A percentile compares a stretch with the other conserved stretches of the same genome.
phyloP scores from a whole-genome alignment of 192 early-diverging fungal genomes.

The Backusella morwellensis region DNA sequence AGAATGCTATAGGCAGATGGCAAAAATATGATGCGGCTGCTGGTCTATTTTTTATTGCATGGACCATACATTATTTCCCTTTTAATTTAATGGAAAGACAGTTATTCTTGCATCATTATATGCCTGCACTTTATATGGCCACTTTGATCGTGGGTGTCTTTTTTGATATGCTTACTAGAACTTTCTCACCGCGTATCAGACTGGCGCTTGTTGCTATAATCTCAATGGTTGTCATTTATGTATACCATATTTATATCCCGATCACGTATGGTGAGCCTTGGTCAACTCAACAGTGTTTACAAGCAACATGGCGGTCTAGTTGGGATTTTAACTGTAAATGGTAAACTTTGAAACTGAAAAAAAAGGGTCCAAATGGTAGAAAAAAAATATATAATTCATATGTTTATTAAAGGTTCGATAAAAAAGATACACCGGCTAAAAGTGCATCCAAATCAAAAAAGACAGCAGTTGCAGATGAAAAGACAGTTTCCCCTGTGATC shows the following conservation, averaged over 20 bases:
- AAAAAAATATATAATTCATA: background rate
- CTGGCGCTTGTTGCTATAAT: conserved; percentile 47
- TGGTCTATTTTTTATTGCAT: conserved; percentile 75
- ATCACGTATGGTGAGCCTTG: conserved; percentile 83
- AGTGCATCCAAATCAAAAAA: background rate
- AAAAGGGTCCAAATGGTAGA: background rate
- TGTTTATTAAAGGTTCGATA: background rate
- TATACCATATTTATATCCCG: conserved; percentile 74
- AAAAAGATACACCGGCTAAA: background rate
- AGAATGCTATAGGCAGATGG: conserved; percentile 15
- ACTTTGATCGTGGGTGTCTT: conserved; percentile 71
- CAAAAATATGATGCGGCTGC: conserved; percentile 61
- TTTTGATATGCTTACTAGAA: conserved; percentile 77
- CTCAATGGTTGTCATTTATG: conserved; percentile 57
- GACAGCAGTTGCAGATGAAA: background rate
- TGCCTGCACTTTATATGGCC: conserved; percentile 92
- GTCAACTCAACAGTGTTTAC: conserved; percentile 72
- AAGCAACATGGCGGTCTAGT: conserved; percentile 70
- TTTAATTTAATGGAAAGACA: conserved; percentile 95
- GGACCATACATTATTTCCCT: conserved; percentile 86
- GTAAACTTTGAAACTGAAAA: conserved; percentile 14
- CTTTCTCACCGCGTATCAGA: conserved; percentile 53
- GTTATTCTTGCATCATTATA: conserved; percentile 94
- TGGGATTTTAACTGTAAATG: conserved; percentile 57
- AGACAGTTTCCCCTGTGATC: background rate